A percentile compares a stretch with the other conserved stretches of the same genome.
phyloP scores from a whole-genome alignment of 1,139 yeast species.

The Nakaseomyces bracarensis region DNA sequence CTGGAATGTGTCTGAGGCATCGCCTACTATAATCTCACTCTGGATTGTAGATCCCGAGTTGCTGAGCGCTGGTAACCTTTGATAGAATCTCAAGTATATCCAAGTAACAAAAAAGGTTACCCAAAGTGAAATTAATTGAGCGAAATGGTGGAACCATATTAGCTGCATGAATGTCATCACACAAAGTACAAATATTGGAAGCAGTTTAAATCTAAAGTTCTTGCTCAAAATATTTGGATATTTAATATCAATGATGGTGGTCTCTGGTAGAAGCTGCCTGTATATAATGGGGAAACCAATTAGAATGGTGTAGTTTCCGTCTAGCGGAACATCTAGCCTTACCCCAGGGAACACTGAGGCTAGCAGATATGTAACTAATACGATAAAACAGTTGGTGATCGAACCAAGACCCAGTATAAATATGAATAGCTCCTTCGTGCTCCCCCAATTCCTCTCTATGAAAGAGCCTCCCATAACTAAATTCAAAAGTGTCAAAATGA shows the following conservation, averaged over 20 bases:
- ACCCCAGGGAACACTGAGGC: constrained; percentile 31
- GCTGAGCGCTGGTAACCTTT: constrained; percentile 31
- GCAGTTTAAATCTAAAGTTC: constrained; percentile 62
- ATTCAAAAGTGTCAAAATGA: constrained; percentile 42
- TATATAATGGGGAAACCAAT: constrained; percentile 76
- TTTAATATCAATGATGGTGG: constrained; percentile 41
- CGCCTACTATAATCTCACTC: constrained; percentile 42
- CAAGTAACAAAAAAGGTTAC: constrained; percentile 64
- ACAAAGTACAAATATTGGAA: constrained; percentile 55
- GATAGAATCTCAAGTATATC: constrained; percentile 70
- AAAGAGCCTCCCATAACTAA: constrained; percentile 48
- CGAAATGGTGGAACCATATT: constrained; percentile 33
- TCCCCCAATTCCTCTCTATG: constrained; percentile 50
- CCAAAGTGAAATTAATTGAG: constrained; percentile 62
- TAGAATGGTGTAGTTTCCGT: constrained; percentile 67
- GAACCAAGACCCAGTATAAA: constrained; percentile 53
- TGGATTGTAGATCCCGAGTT: constrained; percentile 21
- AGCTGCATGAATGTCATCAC: constrained; percentile 33
- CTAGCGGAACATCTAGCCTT: constrained; percentile 37
- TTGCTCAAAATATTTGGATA: constrained; percentile 55
- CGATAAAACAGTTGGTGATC: constrained; percentile 50
- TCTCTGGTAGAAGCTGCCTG: constrained; percentile 86
- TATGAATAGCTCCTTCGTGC: constrained; percentile 45
- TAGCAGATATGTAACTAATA: constrained; percentile 32
- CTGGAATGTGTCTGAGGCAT: constrained; percentile 85